Evolutionary conservation across 495 filamentous ascomycete species (phyloP).

Genomic region (Penicillium roqueforti): DNA sequence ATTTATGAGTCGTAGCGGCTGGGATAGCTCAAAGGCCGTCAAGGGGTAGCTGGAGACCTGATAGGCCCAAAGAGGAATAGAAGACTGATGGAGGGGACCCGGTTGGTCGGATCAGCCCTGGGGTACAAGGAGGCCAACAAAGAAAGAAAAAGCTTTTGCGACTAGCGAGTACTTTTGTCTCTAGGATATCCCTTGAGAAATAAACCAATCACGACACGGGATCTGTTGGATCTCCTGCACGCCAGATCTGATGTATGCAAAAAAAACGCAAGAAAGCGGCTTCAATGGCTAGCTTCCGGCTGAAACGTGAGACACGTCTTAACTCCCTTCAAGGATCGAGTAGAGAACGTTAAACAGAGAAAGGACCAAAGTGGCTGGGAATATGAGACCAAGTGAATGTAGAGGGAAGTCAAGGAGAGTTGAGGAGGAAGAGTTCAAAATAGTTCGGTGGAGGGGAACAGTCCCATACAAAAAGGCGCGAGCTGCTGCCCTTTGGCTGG

Average conservation of each 20-base stretch:
- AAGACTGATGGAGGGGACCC: not conserved
- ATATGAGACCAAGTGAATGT: constrained; percentile 1
- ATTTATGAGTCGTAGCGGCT: constrained; percentile 8
- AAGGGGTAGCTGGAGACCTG: constrained; percentile 1
- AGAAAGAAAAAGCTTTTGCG: constrained; percentile 8
- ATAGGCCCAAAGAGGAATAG: not conserved
- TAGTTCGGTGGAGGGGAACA: not conserved
- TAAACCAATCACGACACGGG: not conserved
- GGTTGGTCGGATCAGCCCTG: constrained; percentile 1
- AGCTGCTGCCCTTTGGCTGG: not conserved
- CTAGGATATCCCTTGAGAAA: constrained; percentile 5
- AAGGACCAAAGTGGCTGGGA: not conserved
- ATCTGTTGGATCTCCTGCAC: constrained; percentile 8
- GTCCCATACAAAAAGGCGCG: constrained; percentile 5
- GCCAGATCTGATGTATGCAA: constrained; percentile 15
- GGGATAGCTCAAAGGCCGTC: constrained; percentile 6
- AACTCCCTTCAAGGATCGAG: not conserved
- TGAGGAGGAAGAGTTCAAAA: not conserved
- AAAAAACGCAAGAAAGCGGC: not conserved
- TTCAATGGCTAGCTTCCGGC: constrained; percentile 1
- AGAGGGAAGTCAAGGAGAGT: not conserved
- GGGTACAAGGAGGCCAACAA: not conserved
- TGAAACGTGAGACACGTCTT: constrained; percentile 11
- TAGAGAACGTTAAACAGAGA: not conserved
- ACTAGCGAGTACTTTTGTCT: not conserved